These are phyloP conservation scores for Fusarium mundagurra DNA, from an alignment of 2,329 filamentous ascomycete genomes.

Conservation along the genomic window DNA sequence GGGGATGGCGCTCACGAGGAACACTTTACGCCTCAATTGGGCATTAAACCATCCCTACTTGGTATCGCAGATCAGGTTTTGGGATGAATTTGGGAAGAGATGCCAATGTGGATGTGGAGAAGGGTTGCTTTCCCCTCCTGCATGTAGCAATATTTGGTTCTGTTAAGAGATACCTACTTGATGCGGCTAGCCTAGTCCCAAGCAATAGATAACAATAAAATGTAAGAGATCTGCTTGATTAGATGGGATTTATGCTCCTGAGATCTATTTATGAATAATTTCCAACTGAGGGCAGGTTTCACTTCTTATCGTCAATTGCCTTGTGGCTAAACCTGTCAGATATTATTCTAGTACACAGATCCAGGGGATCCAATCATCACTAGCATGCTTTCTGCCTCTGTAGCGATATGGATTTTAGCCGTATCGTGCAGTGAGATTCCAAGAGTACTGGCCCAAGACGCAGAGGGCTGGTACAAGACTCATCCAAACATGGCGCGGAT, in stretches of 20 bases:
- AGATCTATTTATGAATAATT: too few species aligned
- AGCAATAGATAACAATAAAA: background rate
- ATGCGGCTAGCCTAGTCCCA: background rate
- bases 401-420: background rate
- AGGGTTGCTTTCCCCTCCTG: background rate
- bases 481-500: background rate
- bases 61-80: background rate
- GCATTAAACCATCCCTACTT: accelerated
- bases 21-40: accelerated
- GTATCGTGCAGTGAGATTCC: accelerated
- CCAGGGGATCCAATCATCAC: accelerated
- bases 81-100: accelerated
- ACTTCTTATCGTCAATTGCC: too few species aligned
- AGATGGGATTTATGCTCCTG: accelerated
- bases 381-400: accelerated
- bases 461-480: background rate
- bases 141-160: background rate
- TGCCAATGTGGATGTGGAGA: background rate
- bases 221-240: accelerated
- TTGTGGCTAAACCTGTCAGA: background rate
- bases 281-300: too few species aligned
- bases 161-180: background rate
- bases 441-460: background rate
- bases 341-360: accelerated
- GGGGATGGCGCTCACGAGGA: background rate